Percentiles rank a stretch among this genome's conserved stretches.
These are phyloP conservation scores for Gillenia trifoliata DNA, from an alignment of 306 rosid genomes.

Conservation along the genomic window DNA sequence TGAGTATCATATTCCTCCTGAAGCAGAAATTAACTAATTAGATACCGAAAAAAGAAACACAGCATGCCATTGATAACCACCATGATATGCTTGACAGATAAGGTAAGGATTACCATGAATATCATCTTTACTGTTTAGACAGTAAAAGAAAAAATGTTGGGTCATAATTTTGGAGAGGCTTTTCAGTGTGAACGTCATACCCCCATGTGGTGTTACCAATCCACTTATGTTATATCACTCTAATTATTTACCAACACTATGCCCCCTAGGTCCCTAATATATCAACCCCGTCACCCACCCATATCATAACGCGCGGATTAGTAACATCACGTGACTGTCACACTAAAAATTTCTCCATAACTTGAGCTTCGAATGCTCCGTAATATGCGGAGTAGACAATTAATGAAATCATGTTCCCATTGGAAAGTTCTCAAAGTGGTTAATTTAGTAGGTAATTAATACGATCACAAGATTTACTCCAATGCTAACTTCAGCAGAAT, in stretches of 20 bases:
- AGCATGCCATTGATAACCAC: neutral
- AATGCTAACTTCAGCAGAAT: neutral
- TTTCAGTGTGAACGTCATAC: too few species aligned
- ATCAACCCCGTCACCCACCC: too few species aligned
- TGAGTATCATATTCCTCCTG: slow-evolving; percentile 68
- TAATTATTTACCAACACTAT: neutral
- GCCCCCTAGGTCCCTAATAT: neutral
- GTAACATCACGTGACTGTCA: too few species aligned
- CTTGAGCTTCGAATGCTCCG: neutral
- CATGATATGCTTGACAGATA: neutral
- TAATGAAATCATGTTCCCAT: neutral
- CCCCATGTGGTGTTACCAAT: neutral
- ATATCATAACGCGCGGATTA: too few species aligned
- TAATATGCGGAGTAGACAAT: neutral
- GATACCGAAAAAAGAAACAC: neutral
- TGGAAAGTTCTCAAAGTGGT: neutral
- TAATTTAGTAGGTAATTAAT: neutral
- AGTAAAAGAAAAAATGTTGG: neutral
- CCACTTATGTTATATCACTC: neutral
- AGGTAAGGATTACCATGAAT: neutral
- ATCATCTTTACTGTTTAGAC: neutral
- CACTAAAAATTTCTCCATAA: too few species aligned
- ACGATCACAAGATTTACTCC: neutral
- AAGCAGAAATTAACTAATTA: neutral
- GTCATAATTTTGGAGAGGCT: neutral